phyloP scores from a whole-genome alignment of 2,329 filamentous ascomycete species.

The Phaeosphaeria sp. region DNA sequence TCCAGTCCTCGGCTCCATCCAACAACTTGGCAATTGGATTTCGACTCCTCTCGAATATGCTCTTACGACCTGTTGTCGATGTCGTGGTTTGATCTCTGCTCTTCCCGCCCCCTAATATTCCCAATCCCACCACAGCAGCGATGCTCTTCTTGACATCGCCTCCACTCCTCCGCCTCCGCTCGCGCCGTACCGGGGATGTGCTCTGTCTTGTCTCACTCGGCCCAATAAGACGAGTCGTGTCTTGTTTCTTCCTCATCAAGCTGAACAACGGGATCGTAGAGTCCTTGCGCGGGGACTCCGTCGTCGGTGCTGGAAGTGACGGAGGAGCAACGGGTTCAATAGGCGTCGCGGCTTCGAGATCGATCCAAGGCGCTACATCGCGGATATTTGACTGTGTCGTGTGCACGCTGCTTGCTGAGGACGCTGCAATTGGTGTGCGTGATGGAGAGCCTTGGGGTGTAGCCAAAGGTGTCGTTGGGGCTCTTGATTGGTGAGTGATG shows the following conservation, averaged over 20 bases:
- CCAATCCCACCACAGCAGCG: neutral
- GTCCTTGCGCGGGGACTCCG: neutral
- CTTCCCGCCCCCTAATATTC: neutral
- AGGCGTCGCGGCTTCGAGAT: slow-evolving; percentile 10
- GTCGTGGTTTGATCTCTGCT: neutral
- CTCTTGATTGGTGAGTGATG: neutral
- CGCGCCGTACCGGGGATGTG: neutral
- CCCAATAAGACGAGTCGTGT: neutral
- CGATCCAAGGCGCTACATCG: slow-evolving; percentile 34
- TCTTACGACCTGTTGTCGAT: slow-evolving; percentile 13
- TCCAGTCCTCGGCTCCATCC: slow-evolving; percentile 20
- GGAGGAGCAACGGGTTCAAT: neutral
- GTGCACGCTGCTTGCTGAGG: slow-evolving; percentile 7
- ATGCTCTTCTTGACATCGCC: neutral
- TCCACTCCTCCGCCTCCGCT: neutral
- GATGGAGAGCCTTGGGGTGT: neutral
- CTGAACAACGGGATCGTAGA: neutral
- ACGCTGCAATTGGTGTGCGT: slow-evolving; percentile 1
- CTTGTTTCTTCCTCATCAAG: neutral
- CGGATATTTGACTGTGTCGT: slow-evolving; percentile 16
- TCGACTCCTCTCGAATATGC: slow-evolving; percentile 11
- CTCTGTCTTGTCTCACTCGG: neutral
- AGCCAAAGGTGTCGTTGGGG: neutral
- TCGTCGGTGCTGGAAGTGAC: slow-evolving; percentile 6
- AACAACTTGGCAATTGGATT: slow-evolving; percentile 30